These are phyloP conservation scores for Rutstroemia sydowiana DNA, from an alignment of 2,329 filamentous ascomycete genomes.

Conservation along the genomic window DNA sequence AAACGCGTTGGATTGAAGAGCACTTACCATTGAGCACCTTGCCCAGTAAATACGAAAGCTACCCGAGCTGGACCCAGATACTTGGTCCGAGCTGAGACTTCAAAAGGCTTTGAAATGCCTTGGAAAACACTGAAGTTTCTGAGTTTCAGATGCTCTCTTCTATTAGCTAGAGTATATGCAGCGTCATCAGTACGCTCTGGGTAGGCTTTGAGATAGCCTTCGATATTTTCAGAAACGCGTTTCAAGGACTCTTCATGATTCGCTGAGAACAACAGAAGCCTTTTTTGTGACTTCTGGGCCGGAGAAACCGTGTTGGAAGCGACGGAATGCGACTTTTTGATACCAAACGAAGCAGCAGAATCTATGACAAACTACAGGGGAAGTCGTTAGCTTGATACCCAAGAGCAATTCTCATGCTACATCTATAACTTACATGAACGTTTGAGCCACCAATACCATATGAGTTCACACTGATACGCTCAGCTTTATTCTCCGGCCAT, in stretches of 20 bases:
- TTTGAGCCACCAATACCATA: constrained; percentile 25
- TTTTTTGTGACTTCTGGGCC: not conserved
- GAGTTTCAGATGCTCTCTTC: not conserved
- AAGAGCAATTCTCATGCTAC: not conserved
- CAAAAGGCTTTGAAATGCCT: not conserved
- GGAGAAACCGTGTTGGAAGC: not conserved
- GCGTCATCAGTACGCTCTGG: not conserved
- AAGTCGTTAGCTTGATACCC: not conserved
- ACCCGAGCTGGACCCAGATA: not conserved
- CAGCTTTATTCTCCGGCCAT: constrained; percentile 30
- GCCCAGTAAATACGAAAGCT: constrained; percentile 13
- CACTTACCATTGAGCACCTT: constrained; percentile 17
- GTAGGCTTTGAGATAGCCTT: not conserved
- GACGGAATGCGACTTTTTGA: not conserved
- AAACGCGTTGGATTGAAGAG: not conserved
- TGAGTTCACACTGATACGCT: constrained; percentile 35
- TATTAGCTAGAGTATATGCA: not conserved
- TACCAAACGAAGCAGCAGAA: not conserved
- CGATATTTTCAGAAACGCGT: not conserved
- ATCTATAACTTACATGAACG: constrained; percentile 26
- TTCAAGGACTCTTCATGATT: not conserved
- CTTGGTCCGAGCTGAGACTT: not conserved
- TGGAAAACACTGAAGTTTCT: not conserved
- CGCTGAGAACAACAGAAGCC: not conserved
- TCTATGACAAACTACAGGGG: not conserved